Evolutionary conservation across 768 basidiomycete species (phyloP), one percentile per base, ranked within the genome.

Genomic region (Hygrophorus pudorinus): DNA sequence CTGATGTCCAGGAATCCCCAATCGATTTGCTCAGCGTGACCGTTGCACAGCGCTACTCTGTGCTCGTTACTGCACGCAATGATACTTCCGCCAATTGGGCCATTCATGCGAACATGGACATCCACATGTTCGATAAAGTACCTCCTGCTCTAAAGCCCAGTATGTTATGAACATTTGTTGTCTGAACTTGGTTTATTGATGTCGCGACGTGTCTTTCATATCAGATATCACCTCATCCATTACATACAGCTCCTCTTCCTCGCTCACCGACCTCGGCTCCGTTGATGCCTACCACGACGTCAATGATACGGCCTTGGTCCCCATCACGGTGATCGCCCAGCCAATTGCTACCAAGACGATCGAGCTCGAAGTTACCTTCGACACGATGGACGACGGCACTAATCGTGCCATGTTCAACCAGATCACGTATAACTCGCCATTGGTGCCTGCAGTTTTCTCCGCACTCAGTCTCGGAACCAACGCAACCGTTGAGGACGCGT

Each of bases 31-130:
- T 97, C 40, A 72, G 77, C 34, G 46, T 97, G 45, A 72, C 88
- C 11, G 90, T 85, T 24, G 92, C 92, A 0, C 94, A 98, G 61
- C 79, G 94, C 14, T 96, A 94, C 62, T 93, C 92, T 0, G 69
- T 99, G 32, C 78, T 97, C 27, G 88, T 99, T 42, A 83, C 82
- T 9, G 93, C 94, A 8, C 78, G 84, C 38, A 93, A 93, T 61
- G 86, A 91, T 50, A 85, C 82, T 0, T 65, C 73, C 2, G 66
- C 75, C 16, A 96, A 99, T 68, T 98, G 81, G 81, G 78, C 76
- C 41, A 78, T 99, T 47, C 87, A 91, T 56, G 85, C 85, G 4
- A 87, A 92, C 67, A 88, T 97, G 77, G 88, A 93, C 57, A 75
- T 75, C 0, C 67, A 66, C 49, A 94, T 93, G 91, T 98, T 96